Conservation (phyloP, 345 rosid genomes). For the Brassica carinata region DNA sequence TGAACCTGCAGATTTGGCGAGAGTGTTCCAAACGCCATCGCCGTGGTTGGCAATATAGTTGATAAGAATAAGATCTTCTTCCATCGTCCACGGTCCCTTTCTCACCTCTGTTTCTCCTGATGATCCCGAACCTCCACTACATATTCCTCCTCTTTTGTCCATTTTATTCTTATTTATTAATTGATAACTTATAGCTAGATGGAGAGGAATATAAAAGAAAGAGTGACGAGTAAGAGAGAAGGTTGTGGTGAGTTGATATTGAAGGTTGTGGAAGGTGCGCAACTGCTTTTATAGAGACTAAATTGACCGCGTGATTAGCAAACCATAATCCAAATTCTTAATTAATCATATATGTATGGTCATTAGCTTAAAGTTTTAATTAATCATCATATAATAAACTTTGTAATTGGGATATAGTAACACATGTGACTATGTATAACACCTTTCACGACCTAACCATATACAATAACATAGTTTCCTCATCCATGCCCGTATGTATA, state of each 20-base stretch:
- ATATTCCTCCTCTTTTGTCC: conserved; percentile 31
- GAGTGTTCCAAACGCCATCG: conserved; percentile 95
- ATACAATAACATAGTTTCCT: conserved; percentile 13
- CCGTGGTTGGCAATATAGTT: conserved; percentile 91
- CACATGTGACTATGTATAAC: conserved; percentile 20
- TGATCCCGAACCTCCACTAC: conserved; percentile 57
- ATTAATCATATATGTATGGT: conserved; percentile 25
- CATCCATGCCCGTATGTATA: conserved; percentile 5
- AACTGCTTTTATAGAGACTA: conserved; percentile 43
- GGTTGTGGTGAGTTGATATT: conserved; percentile 35
- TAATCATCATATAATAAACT: conserved; percentile 10
- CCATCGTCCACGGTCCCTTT: conserved; percentile 99
- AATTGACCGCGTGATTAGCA: conserved; percentile 37
- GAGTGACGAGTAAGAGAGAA: conserved; percentile 26
- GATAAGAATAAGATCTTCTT: conserved; percentile 90
- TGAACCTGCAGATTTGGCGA: conserved; percentile 90
- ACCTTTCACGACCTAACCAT: conserved; percentile 30
- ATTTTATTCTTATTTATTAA: conserved; percentile 16
- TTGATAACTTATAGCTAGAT: background rate
- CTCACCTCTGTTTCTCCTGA: conserved; percentile 81
- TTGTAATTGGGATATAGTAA: background rate
- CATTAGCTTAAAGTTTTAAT: conserved; percentile 17
- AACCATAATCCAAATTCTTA: conserved; percentile 10
- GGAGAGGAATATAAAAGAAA: conserved; percentile 17
- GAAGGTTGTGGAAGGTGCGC: conserved; percentile 40